phyloP scores from a whole-genome alignment of 2,329 filamentous ascomycete genomes.

The Sordariomycetes sp. region DNA sequence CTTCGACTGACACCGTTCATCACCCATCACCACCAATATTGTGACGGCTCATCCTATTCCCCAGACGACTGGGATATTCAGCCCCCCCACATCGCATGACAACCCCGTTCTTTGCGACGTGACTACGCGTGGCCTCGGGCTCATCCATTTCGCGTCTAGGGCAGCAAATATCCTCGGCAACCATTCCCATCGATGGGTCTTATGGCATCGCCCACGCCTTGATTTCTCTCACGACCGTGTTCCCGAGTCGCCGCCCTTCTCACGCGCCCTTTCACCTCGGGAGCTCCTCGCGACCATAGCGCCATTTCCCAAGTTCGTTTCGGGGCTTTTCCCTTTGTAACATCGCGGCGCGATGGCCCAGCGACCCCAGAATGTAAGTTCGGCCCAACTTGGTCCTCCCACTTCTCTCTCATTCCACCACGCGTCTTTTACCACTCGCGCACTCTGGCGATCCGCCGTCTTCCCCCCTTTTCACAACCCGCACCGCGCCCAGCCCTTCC shows the following conservation, averaged over 20 bases:
- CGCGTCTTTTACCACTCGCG: constrained; percentile 7
- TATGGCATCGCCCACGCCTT: not conserved
- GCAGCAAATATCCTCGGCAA: not conserved
- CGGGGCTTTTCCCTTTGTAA: not conserved
- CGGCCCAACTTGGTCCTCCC: constrained; percentile 1
- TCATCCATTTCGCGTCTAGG: not conserved
- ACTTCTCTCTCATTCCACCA: constrained; percentile 7
- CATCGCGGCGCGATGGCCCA: constrained; percentile 7
- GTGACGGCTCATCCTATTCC: constrained; percentile 1
- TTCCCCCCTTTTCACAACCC: not conserved
- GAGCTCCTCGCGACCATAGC: not conserved
- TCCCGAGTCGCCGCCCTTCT: not conserved
- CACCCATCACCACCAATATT: not conserved
- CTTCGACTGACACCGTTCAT: constrained; percentile 3
- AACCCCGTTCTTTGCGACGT: not conserved
- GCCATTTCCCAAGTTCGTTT: not conserved
- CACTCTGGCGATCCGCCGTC: constrained; percentile 6
- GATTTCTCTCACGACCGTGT: not conserved
- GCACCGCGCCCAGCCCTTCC: constrained; percentile 9
- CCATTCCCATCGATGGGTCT: not conserved
- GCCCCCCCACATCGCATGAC: not conserved
- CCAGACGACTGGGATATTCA: not conserved
- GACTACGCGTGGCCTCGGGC: not conserved
- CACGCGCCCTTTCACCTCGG: not conserved
- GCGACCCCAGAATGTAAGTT: constrained; percentile 9